Evolutionary conservation across 441 rosid species (phyloP).

Genomic region (Lepidium campestre): DNA sequence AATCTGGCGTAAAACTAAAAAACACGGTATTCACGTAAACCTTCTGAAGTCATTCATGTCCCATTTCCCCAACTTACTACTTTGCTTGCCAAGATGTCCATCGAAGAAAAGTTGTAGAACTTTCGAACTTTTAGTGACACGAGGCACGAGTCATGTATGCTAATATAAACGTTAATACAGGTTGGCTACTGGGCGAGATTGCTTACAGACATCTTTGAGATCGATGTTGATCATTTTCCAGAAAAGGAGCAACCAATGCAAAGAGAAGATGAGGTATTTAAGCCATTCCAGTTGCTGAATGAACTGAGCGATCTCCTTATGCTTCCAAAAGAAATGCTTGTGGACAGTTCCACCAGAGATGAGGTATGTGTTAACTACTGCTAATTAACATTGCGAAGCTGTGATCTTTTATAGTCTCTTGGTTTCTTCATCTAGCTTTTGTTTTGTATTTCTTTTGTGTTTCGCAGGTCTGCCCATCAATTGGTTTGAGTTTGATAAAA

Average conservation of each 20-base stretch:
- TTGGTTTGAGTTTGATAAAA: conserved; percentile 57
- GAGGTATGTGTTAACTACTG: conserved; percentile 48
- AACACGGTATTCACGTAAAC: conserved; percentile 51
- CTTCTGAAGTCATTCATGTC: not conserved
- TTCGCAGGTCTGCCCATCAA: conserved; percentile 75
- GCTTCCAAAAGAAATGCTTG: conserved; percentile 92
- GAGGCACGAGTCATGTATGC: not conserved
- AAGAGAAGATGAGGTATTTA: conserved; percentile 34
- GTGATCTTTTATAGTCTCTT: not conserved
- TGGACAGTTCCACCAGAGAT: conserved; percentile 56
- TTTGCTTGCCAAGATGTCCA: not conserved
- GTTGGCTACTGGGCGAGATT: conserved; percentile 85
- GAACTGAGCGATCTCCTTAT: conserved; percentile 84
- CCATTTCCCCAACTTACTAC: not conserved
- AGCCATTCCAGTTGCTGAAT: conserved; percentile 59
- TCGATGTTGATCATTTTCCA: conserved; percentile 36
- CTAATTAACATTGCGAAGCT: not conserved
- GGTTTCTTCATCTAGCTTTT: not conserved
- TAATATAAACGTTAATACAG: conserved; percentile 34
- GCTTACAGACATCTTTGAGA: conserved; percentile 61
- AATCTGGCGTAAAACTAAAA: conserved; percentile 91
- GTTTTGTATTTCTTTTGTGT: not conserved
- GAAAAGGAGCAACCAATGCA: conserved; percentile 30
- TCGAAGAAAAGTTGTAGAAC: not conserved
- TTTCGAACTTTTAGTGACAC: not conserved